phyloP scores from a whole-genome alignment of 495 filamentous ascomycete genomes.

The Trypethelium eluteriae region DNA sequence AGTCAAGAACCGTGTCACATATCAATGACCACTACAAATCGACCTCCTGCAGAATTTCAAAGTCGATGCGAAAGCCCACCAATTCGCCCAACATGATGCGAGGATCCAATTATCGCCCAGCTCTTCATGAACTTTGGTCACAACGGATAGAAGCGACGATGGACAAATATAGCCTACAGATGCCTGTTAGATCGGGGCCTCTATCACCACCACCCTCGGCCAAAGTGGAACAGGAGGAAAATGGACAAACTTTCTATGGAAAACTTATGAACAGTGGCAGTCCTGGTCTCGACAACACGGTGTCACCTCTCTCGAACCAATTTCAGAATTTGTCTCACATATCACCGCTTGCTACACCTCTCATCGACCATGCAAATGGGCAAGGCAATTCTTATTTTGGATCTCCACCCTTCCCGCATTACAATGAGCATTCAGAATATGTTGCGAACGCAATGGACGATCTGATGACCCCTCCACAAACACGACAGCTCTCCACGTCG shows the following conservation, averaged over 20 bases:
- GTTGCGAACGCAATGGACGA: neutral
- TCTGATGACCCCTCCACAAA: conserved; percentile 8
- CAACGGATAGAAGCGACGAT: conserved; percentile 23
- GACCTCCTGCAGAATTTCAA: conserved; percentile 22
- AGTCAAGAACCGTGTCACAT: conserved; percentile 13
- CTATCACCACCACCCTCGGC: conserved; percentile 30
- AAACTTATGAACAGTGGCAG: conserved; percentile 16
- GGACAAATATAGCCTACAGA: conserved; percentile 30
- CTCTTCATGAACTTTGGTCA: conserved; percentile 29
- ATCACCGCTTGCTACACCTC: conserved; percentile 16
- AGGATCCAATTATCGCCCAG: conserved; percentile 28
- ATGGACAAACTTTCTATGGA: conserved; percentile 21
- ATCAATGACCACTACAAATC: conserved; percentile 10
- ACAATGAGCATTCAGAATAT: neutral
- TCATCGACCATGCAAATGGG: neutral
- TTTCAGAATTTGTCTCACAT: conserved; percentile 24
- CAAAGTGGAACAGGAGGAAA: conserved; percentile 20
- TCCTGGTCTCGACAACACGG: conserved; percentile 25
- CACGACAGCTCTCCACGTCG: neutral
- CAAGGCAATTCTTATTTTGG: neutral
- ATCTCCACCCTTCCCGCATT: neutral
- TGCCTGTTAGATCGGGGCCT: conserved; percentile 21
- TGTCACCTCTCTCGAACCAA: conserved; percentile 24
- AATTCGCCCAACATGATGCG: conserved; percentile 34
- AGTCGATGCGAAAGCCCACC: conserved; percentile 24